phyloP scores from a whole-genome alignment of 306 rosid species.

The Cicer pinnatifidum region DNA sequence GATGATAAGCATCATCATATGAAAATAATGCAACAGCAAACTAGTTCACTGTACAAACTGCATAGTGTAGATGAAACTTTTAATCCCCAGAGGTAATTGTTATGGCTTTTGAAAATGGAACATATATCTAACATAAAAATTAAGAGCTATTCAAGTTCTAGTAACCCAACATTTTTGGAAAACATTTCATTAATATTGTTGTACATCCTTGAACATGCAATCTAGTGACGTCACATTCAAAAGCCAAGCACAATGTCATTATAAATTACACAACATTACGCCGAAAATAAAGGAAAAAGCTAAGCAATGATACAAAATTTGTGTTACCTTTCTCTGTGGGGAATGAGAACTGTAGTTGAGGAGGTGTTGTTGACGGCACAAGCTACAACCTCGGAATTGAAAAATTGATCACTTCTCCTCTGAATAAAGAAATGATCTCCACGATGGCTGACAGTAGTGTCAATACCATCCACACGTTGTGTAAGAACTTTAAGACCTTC shows the following conservation, averaged over 20 bases:
- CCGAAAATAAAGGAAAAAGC: constrained; percentile 33
- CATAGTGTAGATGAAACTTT: background rate
- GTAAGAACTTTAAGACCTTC: constrained; percentile 77
- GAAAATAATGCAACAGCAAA: constrained; percentile 20
- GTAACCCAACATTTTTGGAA: constrained; percentile 24
- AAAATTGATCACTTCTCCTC: constrained; percentile 73
- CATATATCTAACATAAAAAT: background rate
- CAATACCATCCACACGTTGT: constrained; percentile 78
- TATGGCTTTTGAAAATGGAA: constrained; percentile 22
- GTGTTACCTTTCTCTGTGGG: constrained; percentile 84
- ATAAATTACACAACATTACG: constrained; percentile 11
- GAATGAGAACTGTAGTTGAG: constrained; percentile 73
- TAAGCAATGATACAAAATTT: constrained; percentile 22
- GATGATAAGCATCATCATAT: constrained; percentile 28
- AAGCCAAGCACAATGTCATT: constrained; percentile 30
- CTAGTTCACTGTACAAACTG: constrained; percentile 11
- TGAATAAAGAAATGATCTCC: constrained; percentile 79
- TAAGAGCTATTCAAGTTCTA: constrained; percentile 17
- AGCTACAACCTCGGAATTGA: constrained; percentile 86
- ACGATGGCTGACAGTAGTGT: constrained; percentile 77
- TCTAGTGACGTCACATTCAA: constrained; percentile 14
- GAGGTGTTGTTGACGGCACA: constrained; percentile 68
- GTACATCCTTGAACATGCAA: constrained; percentile 18
- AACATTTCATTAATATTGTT: constrained; percentile 21
- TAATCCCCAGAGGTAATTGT: constrained; percentile 5